Evolutionary conservation across 192 early-diverging fungal species (phyloP).

Genomic region (Fimicolochytrium jonesii): DNA sequence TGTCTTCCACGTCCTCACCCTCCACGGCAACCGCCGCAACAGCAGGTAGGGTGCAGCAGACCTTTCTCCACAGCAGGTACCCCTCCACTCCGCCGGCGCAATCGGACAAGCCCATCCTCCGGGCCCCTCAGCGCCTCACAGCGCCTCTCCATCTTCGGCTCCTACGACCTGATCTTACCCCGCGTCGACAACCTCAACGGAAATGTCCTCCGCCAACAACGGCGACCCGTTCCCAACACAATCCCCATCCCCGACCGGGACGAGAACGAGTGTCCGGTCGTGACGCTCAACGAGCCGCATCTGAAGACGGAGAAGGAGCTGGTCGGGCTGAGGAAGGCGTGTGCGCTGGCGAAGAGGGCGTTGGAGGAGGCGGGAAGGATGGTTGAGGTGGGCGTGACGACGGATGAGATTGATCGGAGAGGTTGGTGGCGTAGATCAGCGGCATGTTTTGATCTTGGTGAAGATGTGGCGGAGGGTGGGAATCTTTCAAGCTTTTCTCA

Average conservation of each 20-base stretch:
- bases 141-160: too few species aligned
- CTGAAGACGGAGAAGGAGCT: constrained; percentile 8
- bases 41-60: too few species aligned
- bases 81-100: too few species aligned
- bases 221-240: background rate
- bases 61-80: too few species aligned
- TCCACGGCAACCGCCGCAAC: too few species aligned
- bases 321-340: constrained; percentile 5
- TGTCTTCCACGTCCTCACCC: too few species aligned
- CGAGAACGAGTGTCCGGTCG: constrained; percentile 10
- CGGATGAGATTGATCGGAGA: constrained; percentile 19
- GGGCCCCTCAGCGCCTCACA: too few species aligned
- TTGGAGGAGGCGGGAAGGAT: background rate
- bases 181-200: background rate
- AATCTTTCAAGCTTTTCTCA: background rate
- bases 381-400: constrained; percentile 3
- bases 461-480: background rate
- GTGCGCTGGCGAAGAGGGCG: constrained; percentile 8
- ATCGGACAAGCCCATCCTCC: too few species aligned
- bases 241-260: constrained; percentile 23
- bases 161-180: constrained; percentile 22
- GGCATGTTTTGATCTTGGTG: background rate
- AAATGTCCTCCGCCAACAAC: background rate
- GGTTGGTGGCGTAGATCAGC: constrained; percentile 1
- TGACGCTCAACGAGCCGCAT: constrained; percentile 6